Base-by-base conservation (phyloP, 768 basidiomycete species). In the Ephemerocybe angulata region DNA sequence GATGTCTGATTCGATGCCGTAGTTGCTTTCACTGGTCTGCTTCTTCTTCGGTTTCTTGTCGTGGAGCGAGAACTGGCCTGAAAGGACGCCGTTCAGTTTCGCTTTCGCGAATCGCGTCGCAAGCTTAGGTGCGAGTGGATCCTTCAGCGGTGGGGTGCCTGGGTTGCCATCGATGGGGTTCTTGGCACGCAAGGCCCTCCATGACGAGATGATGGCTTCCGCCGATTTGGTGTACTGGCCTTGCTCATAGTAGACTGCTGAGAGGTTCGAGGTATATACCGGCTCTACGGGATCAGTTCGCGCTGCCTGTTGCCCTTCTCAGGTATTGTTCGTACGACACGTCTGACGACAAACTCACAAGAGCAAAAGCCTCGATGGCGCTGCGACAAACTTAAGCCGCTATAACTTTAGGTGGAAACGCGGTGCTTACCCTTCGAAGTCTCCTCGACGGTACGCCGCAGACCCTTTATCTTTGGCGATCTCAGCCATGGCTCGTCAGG, bases 201-300 rank as follows among this genome's bases (percentile, higher is more conserved):
- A 58, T 19, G 58, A 51, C 28, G 33, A 17, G 28, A 41, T 44
- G 54, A 58, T 54, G 25, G 48, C 15, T 8, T 54, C 48, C 29
- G 61, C 55, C 49, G 54, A 50, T 13, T 53, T 46, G n/a, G 41
- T 42, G 37, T 65, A 63, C 8, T 47, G 52, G 1, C 62, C 65
- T 28, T 57, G 57, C 27, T 64, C 63, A 42, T 60, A 66, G 17
- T 57, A 46, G 2, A 58, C 63, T 4, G 65, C 65, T 17, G 61
- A 62, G 4, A 63, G 60, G 42, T 66, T 66, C 19, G 65, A 63
- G 1, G 61, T 47, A 44, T 63, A 63, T 40, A 63, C 63, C 2
- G 62, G 59, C 40, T 63, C 64, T 21, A 33, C 5, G 15, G 52
- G 42, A 25, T 61, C 57, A 5, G 61, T 42, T 30, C 35, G 47